A percentile compares a stretch with the other conserved stretches of the same genome.
Evolutionary conservation across 768 basidiomycete genomes (phyloP).

Genomic region (Filobasidium floriforme): DNA sequence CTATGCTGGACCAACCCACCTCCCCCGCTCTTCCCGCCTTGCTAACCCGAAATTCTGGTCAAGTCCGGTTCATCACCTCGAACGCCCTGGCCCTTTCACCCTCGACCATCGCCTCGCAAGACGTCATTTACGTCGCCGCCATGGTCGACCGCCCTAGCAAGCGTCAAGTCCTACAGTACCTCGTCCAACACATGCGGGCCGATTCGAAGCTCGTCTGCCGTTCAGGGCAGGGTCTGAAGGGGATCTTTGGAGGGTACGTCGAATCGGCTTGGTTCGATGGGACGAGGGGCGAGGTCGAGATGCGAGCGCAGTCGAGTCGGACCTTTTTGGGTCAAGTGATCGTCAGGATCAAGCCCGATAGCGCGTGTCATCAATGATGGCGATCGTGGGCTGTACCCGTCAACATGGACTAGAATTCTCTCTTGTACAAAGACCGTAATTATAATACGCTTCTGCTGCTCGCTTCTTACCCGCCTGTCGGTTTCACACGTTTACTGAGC

Average conservation of each 20-base stretch:
- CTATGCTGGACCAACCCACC: neutral
- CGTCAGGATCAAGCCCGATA: neutral
- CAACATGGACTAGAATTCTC: neutral
- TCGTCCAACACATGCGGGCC: neutral
- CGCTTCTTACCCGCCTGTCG: neutral
- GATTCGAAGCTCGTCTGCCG: neutral
- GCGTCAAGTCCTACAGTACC: neutral
- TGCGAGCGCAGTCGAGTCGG: neutral
- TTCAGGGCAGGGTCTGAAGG: neutral
- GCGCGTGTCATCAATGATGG: neutral
- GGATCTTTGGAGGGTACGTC: neutral
- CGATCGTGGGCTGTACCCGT: too few species aligned
- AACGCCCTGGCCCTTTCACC: neutral
- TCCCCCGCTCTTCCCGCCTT: neutral
- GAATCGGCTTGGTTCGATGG: neutral
- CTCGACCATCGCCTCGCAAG: neutral
- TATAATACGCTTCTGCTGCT: neutral
- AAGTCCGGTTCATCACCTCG: neutral
- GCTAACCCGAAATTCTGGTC: neutral
- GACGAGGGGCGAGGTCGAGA: neutral
- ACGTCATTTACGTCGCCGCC: constrained; percentile 3
- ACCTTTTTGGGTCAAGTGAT: neutral
- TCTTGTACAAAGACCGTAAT: neutral
- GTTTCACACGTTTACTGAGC: constrained; percentile 36
- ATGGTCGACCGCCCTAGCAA: neutral